A percentile compares a stretch with the other conserved stretches of the same genome.
These are phyloP conservation scores for Dacryopinax primogenitus DNA, from an alignment of 768 basidiomycete species.

Conservation along the genomic window DNA sequence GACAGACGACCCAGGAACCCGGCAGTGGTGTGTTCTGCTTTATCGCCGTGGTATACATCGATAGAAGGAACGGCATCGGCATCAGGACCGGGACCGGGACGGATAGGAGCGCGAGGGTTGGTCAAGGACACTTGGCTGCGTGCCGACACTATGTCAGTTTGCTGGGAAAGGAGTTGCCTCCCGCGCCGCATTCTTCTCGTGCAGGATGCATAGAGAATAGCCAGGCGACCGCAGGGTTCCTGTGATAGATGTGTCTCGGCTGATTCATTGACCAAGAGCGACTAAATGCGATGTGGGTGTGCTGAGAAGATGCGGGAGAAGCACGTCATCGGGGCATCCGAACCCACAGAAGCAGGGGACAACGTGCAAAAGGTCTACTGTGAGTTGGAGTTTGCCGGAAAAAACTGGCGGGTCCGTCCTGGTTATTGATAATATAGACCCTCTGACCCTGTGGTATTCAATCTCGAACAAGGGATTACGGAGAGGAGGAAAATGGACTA, in stretches of 20 bases:
- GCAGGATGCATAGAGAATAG: not conserved
- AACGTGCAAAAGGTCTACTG: no score
- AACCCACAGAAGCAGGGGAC: no score
- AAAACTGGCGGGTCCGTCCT: no score
- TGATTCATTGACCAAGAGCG: not conserved
- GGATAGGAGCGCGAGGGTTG: not conserved
- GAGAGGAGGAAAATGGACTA: no score
- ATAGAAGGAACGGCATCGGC: not conserved
- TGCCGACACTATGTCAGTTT: not conserved
- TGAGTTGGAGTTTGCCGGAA: no score
- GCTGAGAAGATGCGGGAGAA: no score
- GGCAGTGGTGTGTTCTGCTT: not conserved
- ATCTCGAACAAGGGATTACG: no score
- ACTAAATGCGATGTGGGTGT: not conserved
- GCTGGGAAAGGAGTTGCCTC: not conserved
- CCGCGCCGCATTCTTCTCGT: not conserved
- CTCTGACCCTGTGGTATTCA: no score
- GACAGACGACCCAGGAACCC: not conserved
- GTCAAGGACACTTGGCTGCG: not conserved
- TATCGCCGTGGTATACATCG: slow-evolving; percentile 4
- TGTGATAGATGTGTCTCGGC: not conserved
- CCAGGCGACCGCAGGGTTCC: not conserved
- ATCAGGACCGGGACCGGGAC: not conserved
- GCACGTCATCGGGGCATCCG: no score
- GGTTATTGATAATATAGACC: no score